Evolutionary conservation across 1,139 yeast species (phyloP).

Genomic region (Diutina catenulata): DNA sequence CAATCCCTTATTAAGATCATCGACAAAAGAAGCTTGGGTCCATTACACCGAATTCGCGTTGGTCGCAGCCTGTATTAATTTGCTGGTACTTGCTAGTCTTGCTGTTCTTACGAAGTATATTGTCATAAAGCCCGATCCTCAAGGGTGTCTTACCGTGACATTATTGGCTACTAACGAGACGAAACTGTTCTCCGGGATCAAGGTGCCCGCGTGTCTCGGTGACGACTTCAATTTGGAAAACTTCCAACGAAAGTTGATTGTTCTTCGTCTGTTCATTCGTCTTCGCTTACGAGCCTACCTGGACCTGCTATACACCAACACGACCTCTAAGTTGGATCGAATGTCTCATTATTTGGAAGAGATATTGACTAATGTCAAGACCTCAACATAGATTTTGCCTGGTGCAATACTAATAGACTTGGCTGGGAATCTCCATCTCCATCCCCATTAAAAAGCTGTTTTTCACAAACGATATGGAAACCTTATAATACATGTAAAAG

Average conservation of each 20-base stretch:
- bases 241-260: neutral
- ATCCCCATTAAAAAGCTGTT: no score
- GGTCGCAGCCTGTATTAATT: neutral
- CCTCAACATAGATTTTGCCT: no score
- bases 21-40: neutral
- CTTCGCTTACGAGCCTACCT: no score
- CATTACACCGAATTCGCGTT: neutral
- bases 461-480: no score
- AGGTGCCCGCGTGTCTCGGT: slow-evolving; percentile 1
- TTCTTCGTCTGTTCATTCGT: neutral
- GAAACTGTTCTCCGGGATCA: neutral
- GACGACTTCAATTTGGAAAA: neutral
- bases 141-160: neutral
- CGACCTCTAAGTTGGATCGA: no score
- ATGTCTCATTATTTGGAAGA: no score
- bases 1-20: neutral
- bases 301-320: no score
- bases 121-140: neutral
- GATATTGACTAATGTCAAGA: no score
- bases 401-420: no score
- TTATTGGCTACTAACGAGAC: slow-evolving; percentile 1
- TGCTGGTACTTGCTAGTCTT: neutral
- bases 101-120: slow-evolving; percentile 3
- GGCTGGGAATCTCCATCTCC: no score
- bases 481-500: no score